Base-by-base conservation (phyloP, 352 stramenopile genomes). In the Phytopythium oedochilum region DNA sequence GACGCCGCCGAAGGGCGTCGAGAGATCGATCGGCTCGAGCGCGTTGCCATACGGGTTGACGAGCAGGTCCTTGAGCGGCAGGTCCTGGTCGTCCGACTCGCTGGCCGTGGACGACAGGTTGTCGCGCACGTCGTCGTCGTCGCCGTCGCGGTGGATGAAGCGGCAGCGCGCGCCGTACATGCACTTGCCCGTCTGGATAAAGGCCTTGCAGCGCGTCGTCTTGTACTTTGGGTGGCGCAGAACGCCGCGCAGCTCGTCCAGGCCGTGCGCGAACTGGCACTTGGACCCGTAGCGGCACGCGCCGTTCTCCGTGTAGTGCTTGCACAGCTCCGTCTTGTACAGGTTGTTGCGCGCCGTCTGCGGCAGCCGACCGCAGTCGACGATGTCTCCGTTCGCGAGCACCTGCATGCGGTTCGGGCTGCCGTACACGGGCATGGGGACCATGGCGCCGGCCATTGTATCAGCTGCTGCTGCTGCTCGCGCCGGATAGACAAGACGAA, bases 291-390 rank as follows among this genome's bases (percentile, higher is more conserved):
- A 96, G 47, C 86, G 82, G 40, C 88, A 96, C 38, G 71, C 83
- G n/a, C 86, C 85, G 12, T 83, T 93, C 46, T 94, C 83, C 29
- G 75, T 88, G 56, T 83, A 96, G 53, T 94, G 88, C 61, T 94
- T 93, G 71, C 88, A 96, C 7, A 96, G 71, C 71, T 96, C 88
- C 9, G 88, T 96, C 77, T 96, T 96, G 81, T 96, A 96, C 2
- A 96, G 63, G 38, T 88, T 92, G 70, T 96, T 91, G 62, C 84
- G 79, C 22, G 84, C 84, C 0, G 75, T 89, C 64, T 79, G 80
- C 14, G 84, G 82, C 36, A 94, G 62, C 1, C 78, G 79, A 3
- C 70, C 78, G 48, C 84, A 94, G 67, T 94, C 84, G 17, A 94
- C 64, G 45, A 94, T 94, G 53, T 94, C 84, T 20, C 84, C 84